phyloP scores from a whole-genome alignment of 768 basidiomycete genomes.

The Pluteus cervinus region DNA sequence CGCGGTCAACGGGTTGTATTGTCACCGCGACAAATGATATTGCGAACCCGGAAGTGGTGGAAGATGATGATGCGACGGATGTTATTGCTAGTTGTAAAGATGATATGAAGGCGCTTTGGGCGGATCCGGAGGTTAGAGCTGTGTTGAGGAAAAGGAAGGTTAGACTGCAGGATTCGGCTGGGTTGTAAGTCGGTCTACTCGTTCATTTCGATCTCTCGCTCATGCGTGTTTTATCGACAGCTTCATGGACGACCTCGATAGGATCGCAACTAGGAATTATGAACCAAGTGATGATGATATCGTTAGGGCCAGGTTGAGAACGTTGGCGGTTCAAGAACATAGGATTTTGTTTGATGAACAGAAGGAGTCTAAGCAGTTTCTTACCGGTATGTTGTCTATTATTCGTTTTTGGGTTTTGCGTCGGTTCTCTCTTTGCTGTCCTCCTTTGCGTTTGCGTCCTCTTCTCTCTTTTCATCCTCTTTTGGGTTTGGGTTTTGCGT shows the following conservation, averaged over 20 bases:
- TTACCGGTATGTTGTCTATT: no score
- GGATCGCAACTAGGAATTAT: constrained; percentile 51
- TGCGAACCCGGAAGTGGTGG: neutral
- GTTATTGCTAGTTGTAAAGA: constrained; percentile 51
- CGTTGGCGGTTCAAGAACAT: constrained; percentile 68
- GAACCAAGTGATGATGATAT: constrained; percentile 58
- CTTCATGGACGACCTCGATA: constrained; percentile 62
- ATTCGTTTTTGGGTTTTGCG: no score
- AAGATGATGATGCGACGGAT: constrained; percentile 38
- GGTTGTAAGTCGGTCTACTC: constrained; percentile 42
- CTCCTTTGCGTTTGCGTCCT: no score
- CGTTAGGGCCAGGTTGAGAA: constrained; percentile 62
- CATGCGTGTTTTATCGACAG: constrained; percentile 22
- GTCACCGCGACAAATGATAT: no score
- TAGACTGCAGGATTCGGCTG: constrained; percentile 50
- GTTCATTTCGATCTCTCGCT: neutral
- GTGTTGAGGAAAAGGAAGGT: constrained; percentile 43
- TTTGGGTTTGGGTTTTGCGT: no score
- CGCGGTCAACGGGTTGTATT: no score
- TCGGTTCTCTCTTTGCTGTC: no score
- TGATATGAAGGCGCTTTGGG: constrained; percentile 50
- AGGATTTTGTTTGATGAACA: no score
- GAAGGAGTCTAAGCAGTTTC: no score
- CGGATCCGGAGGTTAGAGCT: constrained; percentile 37
- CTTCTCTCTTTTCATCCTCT: no score